Percentiles rank a stretch among this genome's conserved stretches.
phyloP scores from a whole-genome alignment of 2,329 filamentous ascomycete genomes.

The Colletotrichum aenigma region DNA sequence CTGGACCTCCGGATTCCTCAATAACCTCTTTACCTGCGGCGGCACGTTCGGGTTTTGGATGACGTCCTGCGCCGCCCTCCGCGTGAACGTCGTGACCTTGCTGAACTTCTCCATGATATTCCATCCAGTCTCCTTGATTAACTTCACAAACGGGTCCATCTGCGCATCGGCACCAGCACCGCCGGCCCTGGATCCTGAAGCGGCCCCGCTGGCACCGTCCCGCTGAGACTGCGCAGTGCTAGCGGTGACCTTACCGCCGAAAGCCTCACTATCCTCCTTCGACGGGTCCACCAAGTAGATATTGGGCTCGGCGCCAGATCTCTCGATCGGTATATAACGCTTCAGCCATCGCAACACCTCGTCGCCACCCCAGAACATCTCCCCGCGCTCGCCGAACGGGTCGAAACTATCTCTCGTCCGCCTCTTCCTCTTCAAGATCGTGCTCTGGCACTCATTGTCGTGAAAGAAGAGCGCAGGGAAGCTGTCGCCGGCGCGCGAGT shows the following conservation, averaged over 20 bases:
- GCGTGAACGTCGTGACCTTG: constrained; percentile 95
- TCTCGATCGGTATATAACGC: constrained; percentile 81
- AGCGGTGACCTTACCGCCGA: constrained; percentile 67
- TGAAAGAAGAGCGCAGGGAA: constrained; percentile 98
- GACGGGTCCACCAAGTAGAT: constrained; percentile 90
- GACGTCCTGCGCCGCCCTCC: constrained; percentile 89
- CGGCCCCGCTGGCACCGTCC: constrained; percentile 32
- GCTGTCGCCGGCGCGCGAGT: constrained; percentile 86
- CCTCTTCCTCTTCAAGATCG: constrained; percentile 91
- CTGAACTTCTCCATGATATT: constrained; percentile 96
- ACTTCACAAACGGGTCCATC: constrained; percentile 94
- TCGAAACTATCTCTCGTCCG: constrained; percentile 85
- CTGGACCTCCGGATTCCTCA: constrained; percentile 93
- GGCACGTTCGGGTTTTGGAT: constrained; percentile 91
- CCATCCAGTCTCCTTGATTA: constrained; percentile 94
- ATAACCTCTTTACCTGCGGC: constrained; percentile 81
- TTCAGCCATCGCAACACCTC: constrained; percentile 92
- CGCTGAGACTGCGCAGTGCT: constrained; percentile 45
- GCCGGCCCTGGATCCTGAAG: not conserved
- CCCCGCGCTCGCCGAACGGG: constrained; percentile 82
- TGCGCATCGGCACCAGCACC: constrained; percentile 63
- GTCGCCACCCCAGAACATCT: constrained; percentile 97
- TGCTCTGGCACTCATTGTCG: constrained; percentile 94
- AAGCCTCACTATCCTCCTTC: constrained; percentile 81
- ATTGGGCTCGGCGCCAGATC: constrained; percentile 84